These are phyloP conservation scores for Juncus effusus DNA, from an alignment of 176 grass and related monocot genomes.

Conservation along the genomic window DNA sequence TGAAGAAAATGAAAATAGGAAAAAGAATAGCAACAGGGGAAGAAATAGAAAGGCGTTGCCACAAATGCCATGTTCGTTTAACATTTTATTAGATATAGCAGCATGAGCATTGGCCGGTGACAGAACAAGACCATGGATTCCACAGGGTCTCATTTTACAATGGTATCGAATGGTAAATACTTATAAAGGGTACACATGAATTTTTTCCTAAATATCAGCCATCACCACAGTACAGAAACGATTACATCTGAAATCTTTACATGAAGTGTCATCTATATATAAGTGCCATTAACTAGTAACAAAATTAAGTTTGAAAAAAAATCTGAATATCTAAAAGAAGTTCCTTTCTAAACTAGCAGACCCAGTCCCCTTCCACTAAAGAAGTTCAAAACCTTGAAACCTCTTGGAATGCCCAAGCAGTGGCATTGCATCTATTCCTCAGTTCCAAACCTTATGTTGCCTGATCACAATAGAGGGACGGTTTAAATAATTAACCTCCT, in stretches of 20 bases:
- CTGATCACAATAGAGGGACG: constrained; percentile 46
- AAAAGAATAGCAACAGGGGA: no score
- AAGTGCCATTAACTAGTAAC: neutral
- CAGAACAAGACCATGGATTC: no score
- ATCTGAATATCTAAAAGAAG: neutral
- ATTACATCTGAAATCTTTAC: constrained; percentile 22
- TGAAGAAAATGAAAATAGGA: no score
- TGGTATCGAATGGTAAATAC: no score
- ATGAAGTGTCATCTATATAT: constrained; percentile 5
- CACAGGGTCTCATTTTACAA: no score
- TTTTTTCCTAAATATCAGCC: neutral
- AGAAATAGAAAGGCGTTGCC: no score
- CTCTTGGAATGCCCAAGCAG: constrained; percentile 29
- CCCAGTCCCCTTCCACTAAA: neutral
- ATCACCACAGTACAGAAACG: neutral
- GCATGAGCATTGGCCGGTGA: no score
- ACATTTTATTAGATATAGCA: no score
- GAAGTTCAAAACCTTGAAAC: constrained; percentile 14
- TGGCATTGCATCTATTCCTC: constrained; percentile 29
- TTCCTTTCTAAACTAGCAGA: constrained; percentile 10
- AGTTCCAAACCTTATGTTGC: constrained; percentile 90
- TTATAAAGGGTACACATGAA: no score
- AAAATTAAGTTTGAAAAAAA: constrained; percentile 7
- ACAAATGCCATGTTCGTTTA: no score
- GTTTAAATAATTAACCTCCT: constrained; percentile 47